Evolutionary conservation across 163 green algal species (phyloP), one percentile per base, ranked within the genome.

Genomic region (Coccomyxa subellipsoidea): DNA sequence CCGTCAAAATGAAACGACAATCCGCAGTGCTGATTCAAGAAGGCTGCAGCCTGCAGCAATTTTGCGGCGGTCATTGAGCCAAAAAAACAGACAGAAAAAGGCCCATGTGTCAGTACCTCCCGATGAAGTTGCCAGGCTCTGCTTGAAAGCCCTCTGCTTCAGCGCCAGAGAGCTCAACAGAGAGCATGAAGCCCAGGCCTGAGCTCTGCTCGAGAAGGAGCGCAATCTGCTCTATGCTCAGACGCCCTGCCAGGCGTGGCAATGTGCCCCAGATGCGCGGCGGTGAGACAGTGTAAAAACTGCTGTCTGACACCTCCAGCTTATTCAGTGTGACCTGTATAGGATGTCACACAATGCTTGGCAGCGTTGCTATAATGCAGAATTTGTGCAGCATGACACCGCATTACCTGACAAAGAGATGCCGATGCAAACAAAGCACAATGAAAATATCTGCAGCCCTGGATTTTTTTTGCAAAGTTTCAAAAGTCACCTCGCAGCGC

Each of bases 101-200:
- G 2, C 32, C 10, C 66, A 27, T 18, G 66, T 8, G 29, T 2
- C 21, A 35, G 27, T 27, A 86, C 84, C 84, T 87, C 38, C 70
- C 38, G 32, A 92, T 80, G 54, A 90, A 91, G 80, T 83, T 92
- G 29, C 80, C 84, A 0, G 79, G 35, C 81, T 92, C 88, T 3
- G 53, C 80, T 36, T 72, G 40, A 38, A 79, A 86, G 4, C 83
- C 83, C 32, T 81, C 70, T 25, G 69, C 80, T 15, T 53, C 39
- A 59, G 39, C 47, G 8, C 38, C 83, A 34, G 38, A 37, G 72
- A 84, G 25, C 27, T 75, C 73, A 9, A 66, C n/a, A 32, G 83
- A 86, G 23, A 84, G 32, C 38, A 86, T 21, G 34, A 80, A 29
- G 0, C 81, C 66, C 10, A 69, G 40, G 18, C 25, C 53, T 10